These are phyloP conservation scores for Paraphaeosphaeria sporulosa DNA, from an alignment of 2,329 filamentous ascomycete species.

Conservation along the genomic window DNA sequence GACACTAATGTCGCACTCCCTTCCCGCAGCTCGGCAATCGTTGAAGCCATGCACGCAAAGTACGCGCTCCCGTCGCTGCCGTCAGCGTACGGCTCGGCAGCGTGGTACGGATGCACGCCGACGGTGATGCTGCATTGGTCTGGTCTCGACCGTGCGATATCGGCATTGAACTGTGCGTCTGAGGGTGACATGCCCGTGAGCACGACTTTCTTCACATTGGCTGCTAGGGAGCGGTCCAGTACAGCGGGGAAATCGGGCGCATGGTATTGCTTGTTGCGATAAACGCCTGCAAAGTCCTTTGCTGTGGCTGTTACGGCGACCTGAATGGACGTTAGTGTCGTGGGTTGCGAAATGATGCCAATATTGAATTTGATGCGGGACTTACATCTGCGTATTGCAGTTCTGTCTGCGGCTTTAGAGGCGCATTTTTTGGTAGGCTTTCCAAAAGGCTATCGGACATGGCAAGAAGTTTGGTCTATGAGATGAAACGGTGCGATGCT, in stretches of 20 bases:
- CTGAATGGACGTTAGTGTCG: slow-evolving; percentile 17
- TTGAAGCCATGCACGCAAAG: slow-evolving; percentile 33
- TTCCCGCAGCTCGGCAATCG: slow-evolving; percentile 28
- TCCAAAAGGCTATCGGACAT: not conserved
- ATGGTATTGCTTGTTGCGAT: slow-evolving; percentile 60
- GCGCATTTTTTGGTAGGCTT: not conserved
- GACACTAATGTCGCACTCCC: slow-evolving; percentile 40
- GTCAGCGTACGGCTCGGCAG: slow-evolving; percentile 45
- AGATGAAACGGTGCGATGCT: not conserved
- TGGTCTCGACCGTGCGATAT: slow-evolving; percentile 28
- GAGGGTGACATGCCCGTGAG: slow-evolving; percentile 50
- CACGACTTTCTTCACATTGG: slow-evolving; percentile 53
- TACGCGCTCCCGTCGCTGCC: slow-evolving; percentile 40
- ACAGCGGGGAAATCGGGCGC: slow-evolving; percentile 54
- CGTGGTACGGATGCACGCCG: slow-evolving; percentile 62
- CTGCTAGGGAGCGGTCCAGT: slow-evolving; percentile 52
- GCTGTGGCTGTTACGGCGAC: slow-evolving; percentile 45
- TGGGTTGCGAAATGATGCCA: not conserved
- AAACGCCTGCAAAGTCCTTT: slow-evolving; percentile 59
- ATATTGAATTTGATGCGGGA: not conserved
- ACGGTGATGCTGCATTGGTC: slow-evolving; percentile 55
- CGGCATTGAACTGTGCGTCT: slow-evolving; percentile 46
- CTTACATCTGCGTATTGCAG: not conserved
- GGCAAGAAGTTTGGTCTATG: not conserved
- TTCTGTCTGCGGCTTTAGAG: not conserved